Conservation (phyloP, 257 asterid species). For the Penstemon barbatus region DNA sequence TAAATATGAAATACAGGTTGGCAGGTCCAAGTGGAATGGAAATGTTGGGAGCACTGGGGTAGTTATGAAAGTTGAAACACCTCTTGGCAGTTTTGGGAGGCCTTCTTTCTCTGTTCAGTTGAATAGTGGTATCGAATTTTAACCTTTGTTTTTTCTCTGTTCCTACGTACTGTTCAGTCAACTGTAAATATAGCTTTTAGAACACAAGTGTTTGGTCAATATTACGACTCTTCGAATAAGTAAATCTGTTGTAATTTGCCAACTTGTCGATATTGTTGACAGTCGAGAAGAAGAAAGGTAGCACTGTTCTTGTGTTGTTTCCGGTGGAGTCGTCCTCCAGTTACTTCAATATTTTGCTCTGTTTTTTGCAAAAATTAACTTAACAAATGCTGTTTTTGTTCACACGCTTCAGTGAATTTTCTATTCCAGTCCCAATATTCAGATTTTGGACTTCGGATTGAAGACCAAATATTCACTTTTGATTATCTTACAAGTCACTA, state of each 20-base stretch:
- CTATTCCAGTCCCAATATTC: conserved; percentile 32
- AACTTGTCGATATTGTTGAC: neutral
- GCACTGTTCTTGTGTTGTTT: no score
- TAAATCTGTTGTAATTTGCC: conserved; percentile 12
- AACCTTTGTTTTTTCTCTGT: conserved; percentile 10
- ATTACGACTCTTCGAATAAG: neutral
- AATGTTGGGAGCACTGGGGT: conserved; percentile 84
- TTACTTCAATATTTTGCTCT: conserved; percentile 12
- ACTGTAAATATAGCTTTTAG: conserved; percentile 33
- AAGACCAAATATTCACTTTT: conserved; percentile 38
- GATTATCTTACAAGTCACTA: no score
- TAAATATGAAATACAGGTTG: conserved; percentile 54
- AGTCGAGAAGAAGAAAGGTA: no score
- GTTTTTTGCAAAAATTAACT: conserved; percentile 60
- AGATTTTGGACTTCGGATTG: conserved; percentile 55
- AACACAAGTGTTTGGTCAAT: conserved; percentile 1
- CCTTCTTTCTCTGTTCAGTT: conserved; percentile 84
- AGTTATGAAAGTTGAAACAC: conserved; percentile 80
- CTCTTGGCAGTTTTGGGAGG: conserved; percentile 61
- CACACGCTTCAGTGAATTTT: conserved; percentile 43
- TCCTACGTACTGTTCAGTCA: conserved; percentile 20
- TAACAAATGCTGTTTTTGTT: conserved; percentile 40
- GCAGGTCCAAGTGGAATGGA: conserved; percentile 96
- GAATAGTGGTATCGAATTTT: conserved; percentile 87
- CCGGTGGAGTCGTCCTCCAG: neutral